phyloP scores from a whole-genome alignment of 179 eudicot species.

The Heliamphora pulchella region DNA sequence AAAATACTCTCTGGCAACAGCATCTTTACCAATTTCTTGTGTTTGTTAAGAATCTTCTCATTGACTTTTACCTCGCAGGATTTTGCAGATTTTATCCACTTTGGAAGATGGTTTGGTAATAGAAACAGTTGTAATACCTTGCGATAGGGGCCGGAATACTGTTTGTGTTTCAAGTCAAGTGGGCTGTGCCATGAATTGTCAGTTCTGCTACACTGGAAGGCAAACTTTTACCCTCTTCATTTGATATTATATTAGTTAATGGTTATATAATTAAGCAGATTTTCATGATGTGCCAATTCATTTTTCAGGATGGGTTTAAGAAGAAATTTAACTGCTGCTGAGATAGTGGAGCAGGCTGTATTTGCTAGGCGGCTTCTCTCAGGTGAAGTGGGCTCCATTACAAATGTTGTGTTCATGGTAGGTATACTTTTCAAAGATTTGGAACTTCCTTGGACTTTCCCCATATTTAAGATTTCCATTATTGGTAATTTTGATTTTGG shows the following conservation, averaged over 20 bases:
- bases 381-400: slow-evolving; percentile 64
- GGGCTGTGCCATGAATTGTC: slow-evolving; percentile 98
- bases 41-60: slow-evolving; percentile 39
- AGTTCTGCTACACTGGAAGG: slow-evolving; percentile 99
- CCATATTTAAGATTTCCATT: not conserved
- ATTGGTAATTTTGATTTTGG: not conserved
- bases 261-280: not conserved
- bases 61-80: slow-evolving; percentile 71
- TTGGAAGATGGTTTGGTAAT: slow-evolving; percentile 86
- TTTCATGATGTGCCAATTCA: not conserved
- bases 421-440: slow-evolving; percentile 9
- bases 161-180: slow-evolving; percentile 98
- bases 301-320: slow-evolving; percentile 74
- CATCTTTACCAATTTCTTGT: not conserved
- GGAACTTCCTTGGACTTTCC: not conserved
- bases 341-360: slow-evolving; percentile 87
- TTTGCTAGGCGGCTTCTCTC: slow-evolving; percentile 74
- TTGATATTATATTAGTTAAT: not conserved
- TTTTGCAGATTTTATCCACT: slow-evolving; percentile 84
- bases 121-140: slow-evolving; percentile 88
- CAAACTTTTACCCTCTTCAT: slow-evolving; percentile 20
- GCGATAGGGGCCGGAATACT: slow-evolving; percentile 69
- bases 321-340: slow-evolving; percentile 76
- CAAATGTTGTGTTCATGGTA: slow-evolving; percentile 95
- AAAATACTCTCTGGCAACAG: not conserved